A percentile compares a stretch with the other conserved stretches of the same genome.
Evolutionary conservation across 495 filamentous ascomycete genomes (phyloP).

Genomic region (Pyrenopolyporus hunteri): DNA sequence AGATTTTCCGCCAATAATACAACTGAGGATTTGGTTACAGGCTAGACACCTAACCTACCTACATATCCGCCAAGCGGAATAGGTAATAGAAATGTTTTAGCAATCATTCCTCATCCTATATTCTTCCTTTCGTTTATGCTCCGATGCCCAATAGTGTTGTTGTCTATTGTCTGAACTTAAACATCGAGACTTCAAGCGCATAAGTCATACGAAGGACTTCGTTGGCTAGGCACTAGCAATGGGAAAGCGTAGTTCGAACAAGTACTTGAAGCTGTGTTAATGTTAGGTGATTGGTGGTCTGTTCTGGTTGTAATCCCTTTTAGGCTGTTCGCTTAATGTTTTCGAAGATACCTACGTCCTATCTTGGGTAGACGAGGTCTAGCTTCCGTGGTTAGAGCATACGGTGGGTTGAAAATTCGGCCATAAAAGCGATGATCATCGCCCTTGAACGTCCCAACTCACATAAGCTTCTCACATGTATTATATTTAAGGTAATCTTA

Average conservation of each 20-base stretch:
- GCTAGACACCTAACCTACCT: no score
- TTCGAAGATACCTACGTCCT: not conserved
- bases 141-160: no score
- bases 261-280: not conserved
- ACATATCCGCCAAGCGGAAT: no score
- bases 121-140: no score
- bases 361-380: constrained; percentile 10
- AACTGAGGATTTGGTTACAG: no score
- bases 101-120: no score
- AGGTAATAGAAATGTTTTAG: no score
- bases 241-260: not conserved
- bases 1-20: no score
- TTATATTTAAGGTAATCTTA: not conserved
- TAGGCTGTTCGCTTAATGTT: constrained; percentile 34
- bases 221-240: no score
- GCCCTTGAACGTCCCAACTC: not conserved
- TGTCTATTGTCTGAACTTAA: no score
- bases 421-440: constrained; percentile 29
- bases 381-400: constrained; percentile 11
- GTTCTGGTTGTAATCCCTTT: constrained; percentile 21
- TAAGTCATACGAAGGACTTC: no score
- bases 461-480: not conserved
- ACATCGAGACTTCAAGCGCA: no score
- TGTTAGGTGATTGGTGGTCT: not conserved
- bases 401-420: not conserved